A percentile compares a stretch with the other conserved stretches of the same genome.
Conservation (phyloP, 140 eudicot genomes). For the Anethum foeniculum region DNA sequence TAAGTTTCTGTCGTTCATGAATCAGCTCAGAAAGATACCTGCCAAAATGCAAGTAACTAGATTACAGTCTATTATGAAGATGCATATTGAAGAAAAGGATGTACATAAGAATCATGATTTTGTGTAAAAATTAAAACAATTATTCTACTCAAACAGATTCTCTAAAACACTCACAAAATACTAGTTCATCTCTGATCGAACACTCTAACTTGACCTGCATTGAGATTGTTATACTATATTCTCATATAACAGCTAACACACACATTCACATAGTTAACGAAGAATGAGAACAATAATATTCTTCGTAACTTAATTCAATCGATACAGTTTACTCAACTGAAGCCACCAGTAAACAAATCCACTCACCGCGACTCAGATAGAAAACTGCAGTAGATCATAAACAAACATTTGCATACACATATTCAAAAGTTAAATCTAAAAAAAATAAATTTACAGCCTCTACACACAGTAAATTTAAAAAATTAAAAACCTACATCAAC, state of each 20-base stretch:
- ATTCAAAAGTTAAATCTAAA: background rate
- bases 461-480: background rate
- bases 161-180: background rate
- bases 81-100: background rate
- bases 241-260: background rate
- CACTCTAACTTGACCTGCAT: background rate
- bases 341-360: background rate
- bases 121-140: background rate
- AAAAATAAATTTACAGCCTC: background rate
- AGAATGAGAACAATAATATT: background rate
- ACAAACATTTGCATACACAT: background rate
- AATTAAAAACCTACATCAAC: background rate
- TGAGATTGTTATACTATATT: background rate
- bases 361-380: background rate
- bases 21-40: slow-evolving; percentile 84
- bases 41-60: slow-evolving; percentile 18
- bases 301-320: background rate
- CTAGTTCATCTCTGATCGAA: background rate
- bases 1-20: slow-evolving; percentile 73
- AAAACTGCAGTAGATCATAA: background rate
- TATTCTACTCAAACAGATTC: background rate
- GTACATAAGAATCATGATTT: background rate
- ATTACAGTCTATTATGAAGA: background rate
- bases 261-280: background rate
- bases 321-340: background rate